Conservation (phyloP, 441 rosid species). For the Bruguiera hainesii region DNA sequence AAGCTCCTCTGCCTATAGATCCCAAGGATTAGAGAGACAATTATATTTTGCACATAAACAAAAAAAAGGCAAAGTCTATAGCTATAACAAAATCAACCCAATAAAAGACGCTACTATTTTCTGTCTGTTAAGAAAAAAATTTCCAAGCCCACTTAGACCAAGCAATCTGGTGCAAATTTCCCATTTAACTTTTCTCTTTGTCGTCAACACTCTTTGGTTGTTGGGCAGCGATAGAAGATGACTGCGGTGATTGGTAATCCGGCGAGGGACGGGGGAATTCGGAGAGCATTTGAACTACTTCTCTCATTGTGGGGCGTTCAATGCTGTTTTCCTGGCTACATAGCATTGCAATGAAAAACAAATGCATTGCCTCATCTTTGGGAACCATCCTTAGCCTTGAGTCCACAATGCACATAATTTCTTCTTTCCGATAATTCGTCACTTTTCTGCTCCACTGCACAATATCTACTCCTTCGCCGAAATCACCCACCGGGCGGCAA, state of each 20-base stretch:
- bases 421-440: constrained; percentile 71
- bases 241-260: constrained; percentile 34
- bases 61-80: constrained; percentile 1
- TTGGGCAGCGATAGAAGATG: constrained; percentile 21
- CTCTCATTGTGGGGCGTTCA: constrained; percentile 90
- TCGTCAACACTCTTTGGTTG: constrained; percentile 15
- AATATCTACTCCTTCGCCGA: constrained; percentile 93
- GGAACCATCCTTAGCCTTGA: constrained; percentile 71
- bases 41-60: constrained; percentile 22
- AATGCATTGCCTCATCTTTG: constrained; percentile 69
- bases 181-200: constrained; percentile 20
- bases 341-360: constrained; percentile 82
- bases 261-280: constrained; percentile 47
- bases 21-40: constrained; percentile 8
- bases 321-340: constrained; percentile 91
- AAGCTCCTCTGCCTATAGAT: constrained; percentile 15
- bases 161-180: constrained; percentile 20
- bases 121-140: background rate
- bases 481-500: constrained; percentile 85
- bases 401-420: constrained; percentile 62
- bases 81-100: constrained; percentile 23
- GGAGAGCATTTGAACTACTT: constrained; percentile 84
- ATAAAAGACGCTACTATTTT: constrained; percentile 10
- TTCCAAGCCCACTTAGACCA: constrained; percentile 8
- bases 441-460: constrained; percentile 84